phyloP scores from a whole-genome alignment of 2,329 filamentous ascomycete species.

The Catunica adiposa region DNA sequence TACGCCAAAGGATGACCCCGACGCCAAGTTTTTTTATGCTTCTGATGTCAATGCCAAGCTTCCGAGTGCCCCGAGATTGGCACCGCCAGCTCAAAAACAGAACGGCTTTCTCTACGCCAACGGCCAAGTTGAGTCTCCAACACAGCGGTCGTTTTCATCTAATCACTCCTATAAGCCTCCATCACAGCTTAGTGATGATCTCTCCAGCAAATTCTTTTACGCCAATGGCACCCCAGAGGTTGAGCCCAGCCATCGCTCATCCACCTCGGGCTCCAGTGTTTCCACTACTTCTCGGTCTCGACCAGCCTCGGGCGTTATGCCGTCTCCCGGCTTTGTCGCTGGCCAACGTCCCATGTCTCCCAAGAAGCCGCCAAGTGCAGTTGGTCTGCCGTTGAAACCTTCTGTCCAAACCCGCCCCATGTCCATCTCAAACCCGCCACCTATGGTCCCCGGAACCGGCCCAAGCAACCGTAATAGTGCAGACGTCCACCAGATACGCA shows the following conservation, averaged over 20 bases:
- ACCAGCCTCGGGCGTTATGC: conserved; percentile 19
- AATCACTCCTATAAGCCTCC: conserved; percentile 8
- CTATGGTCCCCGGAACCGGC: conserved; percentile 7
- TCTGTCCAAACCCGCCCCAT: conserved; percentile 8
- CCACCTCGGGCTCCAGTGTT: conserved; percentile 29
- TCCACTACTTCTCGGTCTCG: conserved; percentile 29
- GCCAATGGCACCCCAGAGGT: conserved; percentile 47
- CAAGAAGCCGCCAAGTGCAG: conserved; percentile 9
- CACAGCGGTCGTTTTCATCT: conserved; percentile 19
- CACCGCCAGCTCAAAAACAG: conserved; percentile 22
- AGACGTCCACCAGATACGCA: conserved; percentile 7
- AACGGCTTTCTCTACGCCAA: conserved; percentile 42
- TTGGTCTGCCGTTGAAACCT: conserved; percentile 6
- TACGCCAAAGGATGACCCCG: conserved; percentile 20
- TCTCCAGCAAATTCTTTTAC: conserved; percentile 53
- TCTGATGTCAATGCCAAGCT: conserved; percentile 47
- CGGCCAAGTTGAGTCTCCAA: conserved; percentile 22
- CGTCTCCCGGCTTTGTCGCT: conserved; percentile 8
- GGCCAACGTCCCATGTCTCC: conserved; percentile 11
- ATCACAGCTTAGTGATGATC: conserved; percentile 12
- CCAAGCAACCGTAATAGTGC: conserved; percentile 8
- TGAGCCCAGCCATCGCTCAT: conserved; percentile 23
- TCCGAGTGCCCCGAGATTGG: conserved; percentile 24
- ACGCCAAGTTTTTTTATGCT: conserved; percentile 81
- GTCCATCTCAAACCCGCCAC: conserved; percentile 12